These are phyloP conservation scores for Apiospora saccharicola DNA, from an alignment of 2,329 filamentous ascomycete species.

Conservation along the genomic window DNA sequence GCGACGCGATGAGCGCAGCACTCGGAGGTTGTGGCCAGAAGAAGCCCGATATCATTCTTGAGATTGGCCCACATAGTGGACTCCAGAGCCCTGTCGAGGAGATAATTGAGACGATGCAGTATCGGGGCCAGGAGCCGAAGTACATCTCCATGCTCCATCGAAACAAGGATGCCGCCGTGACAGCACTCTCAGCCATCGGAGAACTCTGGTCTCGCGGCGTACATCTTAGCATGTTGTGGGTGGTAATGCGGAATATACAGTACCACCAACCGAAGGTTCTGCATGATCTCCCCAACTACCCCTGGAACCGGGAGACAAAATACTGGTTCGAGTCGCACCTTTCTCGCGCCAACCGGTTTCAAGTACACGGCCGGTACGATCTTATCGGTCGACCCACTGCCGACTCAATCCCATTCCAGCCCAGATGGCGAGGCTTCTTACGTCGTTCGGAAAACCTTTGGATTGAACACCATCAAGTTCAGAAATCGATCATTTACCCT, in stretches of 20 bases:
- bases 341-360: constrained; percentile 51
- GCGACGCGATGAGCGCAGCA: constrained; percentile 32
- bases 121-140: constrained; percentile 26
- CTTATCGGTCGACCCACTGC: constrained; percentile 56
- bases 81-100: constrained; percentile 37
- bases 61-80: constrained; percentile 36
- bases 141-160: constrained; percentile 34
- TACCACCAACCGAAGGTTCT: constrained; percentile 41
- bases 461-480: constrained; percentile 59
- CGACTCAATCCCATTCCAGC: constrained; percentile 54
- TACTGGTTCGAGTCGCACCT: constrained; percentile 63
- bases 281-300: constrained; percentile 57
- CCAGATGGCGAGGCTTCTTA: constrained; percentile 58
- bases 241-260: constrained; percentile 33
- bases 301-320: constrained; percentile 60
- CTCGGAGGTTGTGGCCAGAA: constrained; percentile 26
- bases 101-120: constrained; percentile 33
- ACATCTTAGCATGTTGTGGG: constrained; percentile 33
- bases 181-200: constrained; percentile 32
- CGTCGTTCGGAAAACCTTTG: constrained; percentile 58
- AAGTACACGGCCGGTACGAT: constrained; percentile 56
- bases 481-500: constrained; percentile 58
- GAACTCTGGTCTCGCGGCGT: constrained; percentile 33
- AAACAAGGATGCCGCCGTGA: constrained; percentile 29
- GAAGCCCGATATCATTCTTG: constrained; percentile 33